Evolutionary conservation across 1,284 basidiomycete genomes (phyloP).

Genomic region (Apiotrichum montevideense): DNA sequence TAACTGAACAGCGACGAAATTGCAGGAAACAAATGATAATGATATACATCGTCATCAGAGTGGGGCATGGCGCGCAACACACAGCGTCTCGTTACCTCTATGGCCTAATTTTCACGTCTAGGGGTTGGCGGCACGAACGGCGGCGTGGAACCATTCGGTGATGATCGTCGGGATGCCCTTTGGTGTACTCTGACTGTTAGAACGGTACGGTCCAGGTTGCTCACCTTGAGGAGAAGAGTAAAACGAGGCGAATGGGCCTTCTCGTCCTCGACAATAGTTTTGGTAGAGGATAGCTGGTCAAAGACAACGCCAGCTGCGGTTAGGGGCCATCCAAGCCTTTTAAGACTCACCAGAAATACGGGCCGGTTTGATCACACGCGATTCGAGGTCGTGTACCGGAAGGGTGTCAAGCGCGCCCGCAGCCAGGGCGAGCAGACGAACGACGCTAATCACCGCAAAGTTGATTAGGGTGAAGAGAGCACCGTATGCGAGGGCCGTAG

Average conservation of each 20-base stretch:
- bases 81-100: no score
- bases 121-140: background rate
- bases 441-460: background rate
- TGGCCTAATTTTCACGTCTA: background rate
- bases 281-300: background rate
- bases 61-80: no score
- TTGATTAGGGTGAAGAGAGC: conserved; percentile 60
- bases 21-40: no score
- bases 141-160: conserved; percentile 1
- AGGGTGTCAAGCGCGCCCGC: conserved; percentile 6
- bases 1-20: no score
- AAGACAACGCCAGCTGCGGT: conserved; percentile 1
- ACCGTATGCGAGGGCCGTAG: conserved; percentile 83
- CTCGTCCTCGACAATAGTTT: background rate
- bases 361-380: background rate
- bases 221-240: conserved; percentile 1
- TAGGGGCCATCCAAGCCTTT: background rate
- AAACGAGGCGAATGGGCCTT: background rate
- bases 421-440: background rate
- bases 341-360: conserved; percentile 1
- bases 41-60: no score
- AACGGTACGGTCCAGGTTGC: background rate
- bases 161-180: conserved; percentile 1
- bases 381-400: background rate
- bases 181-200: background rate